Evolutionary conservation across 495 filamentous ascomycete species (phyloP), one percentile per base, ranked within the genome.

Genomic region (Penicillium herquei): DNA sequence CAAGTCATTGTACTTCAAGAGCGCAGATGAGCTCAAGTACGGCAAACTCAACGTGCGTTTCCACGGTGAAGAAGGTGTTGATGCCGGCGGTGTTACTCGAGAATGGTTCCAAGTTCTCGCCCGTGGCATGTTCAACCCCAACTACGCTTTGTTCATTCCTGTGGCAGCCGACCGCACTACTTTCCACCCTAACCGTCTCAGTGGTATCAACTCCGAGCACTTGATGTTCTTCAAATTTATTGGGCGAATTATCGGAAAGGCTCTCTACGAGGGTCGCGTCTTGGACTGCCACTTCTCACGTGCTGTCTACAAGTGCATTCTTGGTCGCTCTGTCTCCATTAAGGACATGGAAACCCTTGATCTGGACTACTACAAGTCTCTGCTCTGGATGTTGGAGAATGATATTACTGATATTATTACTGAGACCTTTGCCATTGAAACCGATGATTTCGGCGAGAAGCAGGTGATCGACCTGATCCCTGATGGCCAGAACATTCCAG

Each of bases 331-430:
- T 6, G 94, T 97, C 33, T 96, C 92, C 5, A 88, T 98, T 71
- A 99, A 98, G 78, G 94, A 99, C 59, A 98, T 99, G 94, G 94
- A 99, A 70, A 96, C 94, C 12, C 87, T 99, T 49, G 94, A 99
- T 70, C 85, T 96, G 18, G 92, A 98, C 59, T 98, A 98, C 77
- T 96, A 97, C 81, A 98, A 99, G 69, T 96, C 93, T n/a, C 83
- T 99, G 7, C 81, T 92, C 39, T 99, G 94, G 94, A 97, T 99
- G 88, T 81, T 97, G 48, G 90, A 95, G 64, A 97, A 98, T 69
- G 91, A 97, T 67, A 98, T 99, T 64, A 96, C 92, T n/a, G 94
- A 96, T 61, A 90, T 97, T 63, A 96, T 96, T 65, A 91, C 87
- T n/a, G 93, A 99, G 76, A 96, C 89, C 4, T 98, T 99, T 70